Evolutionary conservation across 2,329 filamentous ascomycete genomes (phyloP), one percentile per base, ranked within the genome.

Genomic region (Gaeumannomyces tritici): DNA sequence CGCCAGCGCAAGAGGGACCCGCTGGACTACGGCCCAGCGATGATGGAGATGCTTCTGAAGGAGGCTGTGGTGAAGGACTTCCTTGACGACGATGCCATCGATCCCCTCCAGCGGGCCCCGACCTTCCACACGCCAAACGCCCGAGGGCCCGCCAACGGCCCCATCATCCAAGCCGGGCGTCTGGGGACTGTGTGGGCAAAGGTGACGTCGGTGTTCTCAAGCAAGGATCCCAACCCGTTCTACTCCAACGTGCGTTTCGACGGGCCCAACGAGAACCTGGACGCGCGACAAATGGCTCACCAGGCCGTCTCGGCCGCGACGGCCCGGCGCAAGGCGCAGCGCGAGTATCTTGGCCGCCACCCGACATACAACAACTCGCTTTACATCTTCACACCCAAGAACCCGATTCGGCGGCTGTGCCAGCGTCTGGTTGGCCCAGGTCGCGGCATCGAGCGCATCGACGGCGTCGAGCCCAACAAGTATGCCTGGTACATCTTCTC

Each of bases 1-100:
- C 80, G 84, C 69, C 77, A 84, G 68, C 79, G 79, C 31, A 80
- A 84, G 71, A 87, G 86, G 69, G 95, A 98, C 71, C 93, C 93
- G 2, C 79, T 98, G 21, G 93, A 97, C 71, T 96, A 96, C 71
- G 93, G 93, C 2, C 90, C 90, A 27, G 92, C 91, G 8, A 93
- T 91, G 62, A 89, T 96, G 72, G 95, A 98, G 72, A 96, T 98
- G 92, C 81, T 99, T 59, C 81, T 98, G 57, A 98, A 98, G 72
- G 93, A 98, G 74, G 91, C 92, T 1, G 92, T 99, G 29, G 93
- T 99, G 8, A 88, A 87, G 60, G 95, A 98, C 69, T 99, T 99
- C 65, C 83, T 99, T 5, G 92, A 98, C 69, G 91, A 97, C 68
- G 91, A 96, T 67, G 80, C 82, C 65, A 77, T 82, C 35, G 78